A percentile compares a stretch with the other conserved stretches of the same genome.
phyloP scores from a whole-genome alignment of 75 land plant species.

The Adiantum capillusveneris region DNA sequence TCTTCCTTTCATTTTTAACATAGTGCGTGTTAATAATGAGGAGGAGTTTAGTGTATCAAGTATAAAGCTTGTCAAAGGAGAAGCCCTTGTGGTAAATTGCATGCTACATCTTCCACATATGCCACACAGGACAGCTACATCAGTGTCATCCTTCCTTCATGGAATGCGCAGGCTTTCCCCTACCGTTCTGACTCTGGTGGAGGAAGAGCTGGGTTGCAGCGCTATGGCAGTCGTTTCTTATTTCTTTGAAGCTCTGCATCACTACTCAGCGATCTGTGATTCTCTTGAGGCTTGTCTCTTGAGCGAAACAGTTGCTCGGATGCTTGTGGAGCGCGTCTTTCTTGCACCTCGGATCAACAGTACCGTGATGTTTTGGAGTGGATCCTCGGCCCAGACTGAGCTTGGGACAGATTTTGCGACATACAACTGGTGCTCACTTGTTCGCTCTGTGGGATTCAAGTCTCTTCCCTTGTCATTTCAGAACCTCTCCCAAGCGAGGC shows the following conservation, averaged over 20 bases:
- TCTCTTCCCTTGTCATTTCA: conserved; percentile 29
- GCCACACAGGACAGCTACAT: conserved; percentile 12
- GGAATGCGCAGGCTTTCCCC: conserved; percentile 23
- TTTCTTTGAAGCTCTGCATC: conserved; percentile 42
- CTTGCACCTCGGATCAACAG: conserved; percentile 37
- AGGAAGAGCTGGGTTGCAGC: conserved; percentile 23
- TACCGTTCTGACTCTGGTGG: conserved; percentile 35
- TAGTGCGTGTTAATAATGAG: conserved; percentile 30
- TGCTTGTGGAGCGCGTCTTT: conserved; percentile 45
- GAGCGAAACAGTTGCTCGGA: conserved; percentile 29
- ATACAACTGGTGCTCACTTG: conserved; percentile 26
- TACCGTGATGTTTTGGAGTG: conserved; percentile 10
- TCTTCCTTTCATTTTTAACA: conserved; percentile 45
- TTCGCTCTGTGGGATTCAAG: conserved; percentile 17
- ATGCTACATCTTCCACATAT: conserved; percentile 45
- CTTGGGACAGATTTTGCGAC: conserved; percentile 5
- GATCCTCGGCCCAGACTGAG: neutral
- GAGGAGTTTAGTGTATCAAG: conserved; percentile 19
- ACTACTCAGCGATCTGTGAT: conserved; percentile 57
- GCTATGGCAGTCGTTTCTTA: conserved; percentile 6
- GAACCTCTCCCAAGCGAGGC: conserved; percentile 51
- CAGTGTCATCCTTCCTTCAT: conserved; percentile 38
- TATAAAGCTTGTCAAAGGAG: conserved; percentile 38
- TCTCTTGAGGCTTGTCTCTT: conserved; percentile 57
- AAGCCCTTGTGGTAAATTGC: conserved; percentile 42